These are phyloP conservation scores for Colletotrichum sp. DNA, from an alignment of 2,329 filamentous ascomycete species.

Conservation along the genomic window DNA sequence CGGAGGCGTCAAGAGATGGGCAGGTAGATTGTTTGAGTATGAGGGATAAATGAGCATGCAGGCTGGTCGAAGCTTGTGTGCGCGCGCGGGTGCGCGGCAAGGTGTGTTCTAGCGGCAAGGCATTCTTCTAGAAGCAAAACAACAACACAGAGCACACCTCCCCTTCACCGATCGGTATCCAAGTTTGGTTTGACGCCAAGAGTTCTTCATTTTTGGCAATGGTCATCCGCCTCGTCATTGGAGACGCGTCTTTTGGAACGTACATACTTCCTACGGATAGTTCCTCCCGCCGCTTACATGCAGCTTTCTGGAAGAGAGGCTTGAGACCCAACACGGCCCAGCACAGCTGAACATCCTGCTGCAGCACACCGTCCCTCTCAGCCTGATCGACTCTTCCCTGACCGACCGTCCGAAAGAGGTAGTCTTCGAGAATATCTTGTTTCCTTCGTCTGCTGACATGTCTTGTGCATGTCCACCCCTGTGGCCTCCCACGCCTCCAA, in stretches of 20 bases:
- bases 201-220: neutral
- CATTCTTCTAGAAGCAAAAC: neutral
- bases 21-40: neutral
- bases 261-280: neutral
- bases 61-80: neutral
- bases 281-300: neutral
- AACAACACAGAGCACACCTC: neutral
- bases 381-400: neutral
- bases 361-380: neutral
- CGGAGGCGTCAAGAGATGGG: neutral
- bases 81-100: neutral
- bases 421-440: constrained; percentile 10
- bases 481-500: neutral
- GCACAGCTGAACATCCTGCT: constrained; percentile 1
- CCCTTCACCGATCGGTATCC: neutral
- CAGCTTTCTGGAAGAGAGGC: neutral
- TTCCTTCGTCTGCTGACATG: neutral
- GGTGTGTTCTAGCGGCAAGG: neutral
- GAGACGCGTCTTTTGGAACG: neutral
- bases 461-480: neutral
- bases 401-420: neutral
- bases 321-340: neutral
- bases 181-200: neutral
- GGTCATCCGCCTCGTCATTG: neutral
- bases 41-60: constrained; percentile 3